Evolutionary conservation across 495 filamentous ascomycete genomes (phyloP).

Genomic region (Penicillium fimorum): DNA sequence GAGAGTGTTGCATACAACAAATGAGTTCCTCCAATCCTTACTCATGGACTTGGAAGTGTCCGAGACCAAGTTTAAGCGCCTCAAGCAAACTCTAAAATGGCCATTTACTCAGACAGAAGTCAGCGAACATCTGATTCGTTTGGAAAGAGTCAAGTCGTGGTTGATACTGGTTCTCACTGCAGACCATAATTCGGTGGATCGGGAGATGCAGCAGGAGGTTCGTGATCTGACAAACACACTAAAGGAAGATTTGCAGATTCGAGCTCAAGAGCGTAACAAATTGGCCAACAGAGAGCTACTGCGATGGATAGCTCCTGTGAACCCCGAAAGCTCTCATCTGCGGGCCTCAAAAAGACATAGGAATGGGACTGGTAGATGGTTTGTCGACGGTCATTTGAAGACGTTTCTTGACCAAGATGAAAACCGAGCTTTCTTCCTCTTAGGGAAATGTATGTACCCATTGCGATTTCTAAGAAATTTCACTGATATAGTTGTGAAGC

Average conservation of each 20-base stretch:
- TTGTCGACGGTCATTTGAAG: conserved; percentile 16
- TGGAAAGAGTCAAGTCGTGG: conserved; percentile 29
- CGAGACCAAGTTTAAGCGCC: conserved; percentile 14
- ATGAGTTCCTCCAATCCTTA: conserved; percentile 18
- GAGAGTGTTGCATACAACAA: conserved; percentile 17
- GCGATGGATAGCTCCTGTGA: conserved; percentile 26
- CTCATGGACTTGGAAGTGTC: conserved; percentile 17
- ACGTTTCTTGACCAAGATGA: conserved; percentile 9
- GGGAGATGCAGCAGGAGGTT: conserved; percentile 20
- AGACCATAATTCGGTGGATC: conserved; percentile 15
- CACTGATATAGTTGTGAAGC: conserved; percentile 9
- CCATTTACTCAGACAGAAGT: conserved; percentile 21
- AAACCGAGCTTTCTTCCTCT: conserved; percentile 12
- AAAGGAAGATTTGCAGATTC: conserved; percentile 21
- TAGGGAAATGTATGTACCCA: conserved; percentile 25
- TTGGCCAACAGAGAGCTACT: conserved; percentile 15
- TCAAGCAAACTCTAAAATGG: conserved; percentile 26
- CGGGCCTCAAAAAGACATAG: conserved; percentile 13
- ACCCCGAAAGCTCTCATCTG: conserved; percentile 18
- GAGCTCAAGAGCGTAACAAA: conserved; percentile 16
- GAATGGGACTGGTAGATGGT: conserved; percentile 20
- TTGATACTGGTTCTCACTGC: conserved; percentile 25
- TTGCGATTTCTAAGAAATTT: too few species aligned
- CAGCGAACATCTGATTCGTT: conserved; percentile 15
- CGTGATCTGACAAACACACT: conserved; percentile 13